These are phyloP conservation scores for Torulaspora gathmanii DNA, from an alignment of 805 yeast genomes.

Conservation along the genomic window DNA sequence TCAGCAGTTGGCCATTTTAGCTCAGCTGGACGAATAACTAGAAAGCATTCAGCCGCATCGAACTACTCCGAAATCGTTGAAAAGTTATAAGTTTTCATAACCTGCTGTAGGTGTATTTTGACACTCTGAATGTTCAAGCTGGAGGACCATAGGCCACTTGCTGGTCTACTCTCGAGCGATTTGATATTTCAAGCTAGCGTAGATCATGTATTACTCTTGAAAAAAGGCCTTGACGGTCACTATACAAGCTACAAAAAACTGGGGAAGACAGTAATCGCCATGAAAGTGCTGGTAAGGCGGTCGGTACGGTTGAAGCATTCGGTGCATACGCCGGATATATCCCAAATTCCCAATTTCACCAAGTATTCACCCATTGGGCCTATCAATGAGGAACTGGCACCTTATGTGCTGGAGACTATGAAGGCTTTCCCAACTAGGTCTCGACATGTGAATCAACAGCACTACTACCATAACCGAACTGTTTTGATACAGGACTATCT, in stretches of 20 bases:
- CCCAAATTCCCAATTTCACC: conserved; percentile 35
- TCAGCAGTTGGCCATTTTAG: too few species aligned
- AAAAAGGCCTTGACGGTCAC: background rate
- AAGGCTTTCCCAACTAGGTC: conserved; percentile 42
- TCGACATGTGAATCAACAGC: conserved; percentile 56
- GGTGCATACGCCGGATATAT: conserved; percentile 22
- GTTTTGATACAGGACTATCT: conserved; percentile 28
- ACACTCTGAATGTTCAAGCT: too few species aligned
- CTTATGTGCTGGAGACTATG: conserved; percentile 35
- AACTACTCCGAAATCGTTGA: too few species aligned
- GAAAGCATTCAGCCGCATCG: too few species aligned
- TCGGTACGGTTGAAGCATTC: conserved; percentile 19
- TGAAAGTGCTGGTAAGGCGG: background rate
- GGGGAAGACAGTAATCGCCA: background rate
- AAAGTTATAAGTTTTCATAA: too few species aligned
- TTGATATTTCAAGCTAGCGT: background rate
- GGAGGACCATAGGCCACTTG: too few species aligned
- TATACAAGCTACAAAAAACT: background rate
- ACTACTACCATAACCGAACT: conserved; percentile 64
- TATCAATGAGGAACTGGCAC: conserved; percentile 34
- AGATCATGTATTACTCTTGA: background rate
- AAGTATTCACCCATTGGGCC: conserved; percentile 35
- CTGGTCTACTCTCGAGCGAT: too few species aligned
- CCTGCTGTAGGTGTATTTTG: too few species aligned
- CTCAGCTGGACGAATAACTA: too few species aligned